These are phyloP conservation scores for Beverwykella pulmonaria DNA, from an alignment of 495 filamentous ascomycete species.

Conservation along the genomic window DNA sequence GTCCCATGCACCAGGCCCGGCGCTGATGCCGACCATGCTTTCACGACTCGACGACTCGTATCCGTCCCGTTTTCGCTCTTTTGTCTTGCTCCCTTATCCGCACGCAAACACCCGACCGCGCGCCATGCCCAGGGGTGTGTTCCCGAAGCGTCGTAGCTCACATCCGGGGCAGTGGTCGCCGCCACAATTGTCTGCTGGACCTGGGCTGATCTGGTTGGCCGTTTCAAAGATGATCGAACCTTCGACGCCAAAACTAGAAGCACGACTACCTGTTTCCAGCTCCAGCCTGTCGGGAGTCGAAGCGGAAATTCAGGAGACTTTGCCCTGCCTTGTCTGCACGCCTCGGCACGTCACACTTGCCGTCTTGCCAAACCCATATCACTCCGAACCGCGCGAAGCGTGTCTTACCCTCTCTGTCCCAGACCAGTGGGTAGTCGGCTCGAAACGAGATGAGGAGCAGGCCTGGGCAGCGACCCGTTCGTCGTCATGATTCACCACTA, in stretches of 20 bases:
- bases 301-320: constrained; percentile 9
- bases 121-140: background rate
- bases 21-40: background rate
- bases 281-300: constrained; percentile 28
- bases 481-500: background rate
- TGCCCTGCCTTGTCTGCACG: constrained; percentile 1
- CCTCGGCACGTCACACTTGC: background rate
- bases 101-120: background rate
- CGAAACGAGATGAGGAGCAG: constrained; percentile 10
- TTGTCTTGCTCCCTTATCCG: background rate
- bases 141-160: constrained; percentile 15
- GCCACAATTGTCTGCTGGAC: constrained; percentile 4
- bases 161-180: constrained; percentile 25
- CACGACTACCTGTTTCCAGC: constrained; percentile 9
- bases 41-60: background rate
- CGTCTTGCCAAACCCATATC: background rate
- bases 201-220: constrained; percentile 26
- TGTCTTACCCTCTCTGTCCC: background rate
- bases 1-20: background rate
- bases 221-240: constrained; percentile 29
- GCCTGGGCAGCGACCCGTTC: constrained; percentile 2
- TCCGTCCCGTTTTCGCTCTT: background rate
- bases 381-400: constrained; percentile 12
- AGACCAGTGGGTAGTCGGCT: background rate
- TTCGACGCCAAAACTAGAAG: constrained; percentile 26